These are phyloP conservation scores for Wickerhamomyces tratensis DNA, from an alignment of 805 yeast genomes.

Conservation along the genomic window DNA sequence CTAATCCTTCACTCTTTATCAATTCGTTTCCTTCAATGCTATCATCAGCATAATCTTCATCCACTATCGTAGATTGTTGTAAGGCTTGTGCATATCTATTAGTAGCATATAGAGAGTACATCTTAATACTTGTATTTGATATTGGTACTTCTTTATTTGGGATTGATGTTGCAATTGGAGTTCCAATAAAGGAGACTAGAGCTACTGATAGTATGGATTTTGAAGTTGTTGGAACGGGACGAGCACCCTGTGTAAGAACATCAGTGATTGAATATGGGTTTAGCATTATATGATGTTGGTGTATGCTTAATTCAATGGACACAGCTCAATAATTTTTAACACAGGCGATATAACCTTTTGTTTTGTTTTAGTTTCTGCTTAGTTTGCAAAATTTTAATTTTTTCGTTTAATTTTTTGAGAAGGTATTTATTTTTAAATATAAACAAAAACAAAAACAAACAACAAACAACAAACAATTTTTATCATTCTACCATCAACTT, in stretches of 20 bases:
- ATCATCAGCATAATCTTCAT: neutral
- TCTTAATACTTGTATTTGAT: constrained; percentile 6
- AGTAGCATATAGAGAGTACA: constrained; percentile 10
- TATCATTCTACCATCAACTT: too few relatives aligned
- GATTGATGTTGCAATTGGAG: constrained; percentile 8
- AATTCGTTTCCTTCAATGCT: too few relatives aligned
- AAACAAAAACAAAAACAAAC: too few relatives aligned
- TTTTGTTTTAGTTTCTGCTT: too few relatives aligned
- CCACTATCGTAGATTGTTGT: neutral
- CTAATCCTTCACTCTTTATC: neutral
- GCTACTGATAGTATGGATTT: constrained; percentile 8
- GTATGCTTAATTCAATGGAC: too few relatives aligned
- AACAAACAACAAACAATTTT: too few relatives aligned
- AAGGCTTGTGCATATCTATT: constrained; percentile 1
- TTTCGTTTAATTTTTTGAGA: too few relatives aligned
- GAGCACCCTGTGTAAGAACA: constrained; percentile 7
- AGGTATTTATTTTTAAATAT: too few relatives aligned
- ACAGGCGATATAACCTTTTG: too few relatives aligned
- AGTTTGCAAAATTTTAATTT: too few relatives aligned
- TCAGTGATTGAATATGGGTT: constrained; percentile 11
- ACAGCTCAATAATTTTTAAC: too few relatives aligned
- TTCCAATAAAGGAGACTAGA: constrained; percentile 8
- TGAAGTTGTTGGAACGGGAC: constrained; percentile 9
- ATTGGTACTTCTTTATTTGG: neutral
- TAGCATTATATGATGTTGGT: constrained; percentile 4